Base-by-base conservation (phyloP, 345 rosid genomes). In the Aquilaria sinensis region DNA sequence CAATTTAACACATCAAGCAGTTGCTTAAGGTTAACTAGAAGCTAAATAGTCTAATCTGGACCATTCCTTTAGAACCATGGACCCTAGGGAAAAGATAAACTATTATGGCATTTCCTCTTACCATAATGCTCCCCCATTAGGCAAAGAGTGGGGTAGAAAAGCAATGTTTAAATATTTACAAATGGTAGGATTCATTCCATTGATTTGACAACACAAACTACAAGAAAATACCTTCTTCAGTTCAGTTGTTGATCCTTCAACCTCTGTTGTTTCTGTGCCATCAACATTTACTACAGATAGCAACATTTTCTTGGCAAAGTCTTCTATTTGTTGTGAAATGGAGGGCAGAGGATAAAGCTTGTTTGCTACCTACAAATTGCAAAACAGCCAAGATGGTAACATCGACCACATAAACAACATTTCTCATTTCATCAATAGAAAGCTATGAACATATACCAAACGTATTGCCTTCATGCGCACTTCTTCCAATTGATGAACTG, bases 381-480 rank as follows among this genome's bases (percentile, higher is more conserved):
- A 72, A 66, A 34, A 65, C 67, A 53, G 58, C 58, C 37, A 63
- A 29, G 60, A 63, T 66, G 51, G 59, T 63, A 71, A 63, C 58
- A 62, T 6, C 57, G 47, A 55, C 53, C n/a, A 54, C n/a, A 46
- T 29, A 65, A 61, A 58, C 53, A 51, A 52, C 66, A 48, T 56
- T 37, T 37, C 31, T 55, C 31, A 47, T 29, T 54, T 29, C 51
- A 66, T 68, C 46, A 12, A 45, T 46, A 56, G 47, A 55, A 70
- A 64, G 67, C 57, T 67, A 60, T 67, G 60, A 23, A 14, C 45
- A 69, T 43, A 53, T 85, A 94, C 99, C 95, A 94, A 80, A 53
- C 97, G 95, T 63, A 88, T 90, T 52, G 99, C 99, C 84, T 88
- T 94, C 99, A 86, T 88, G 64, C 97, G 96, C 62, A 90, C 92